These are phyloP conservation scores for Meyerozyma elateridarum DNA, from an alignment of 1,139 yeast species.

Conservation along the genomic window DNA sequence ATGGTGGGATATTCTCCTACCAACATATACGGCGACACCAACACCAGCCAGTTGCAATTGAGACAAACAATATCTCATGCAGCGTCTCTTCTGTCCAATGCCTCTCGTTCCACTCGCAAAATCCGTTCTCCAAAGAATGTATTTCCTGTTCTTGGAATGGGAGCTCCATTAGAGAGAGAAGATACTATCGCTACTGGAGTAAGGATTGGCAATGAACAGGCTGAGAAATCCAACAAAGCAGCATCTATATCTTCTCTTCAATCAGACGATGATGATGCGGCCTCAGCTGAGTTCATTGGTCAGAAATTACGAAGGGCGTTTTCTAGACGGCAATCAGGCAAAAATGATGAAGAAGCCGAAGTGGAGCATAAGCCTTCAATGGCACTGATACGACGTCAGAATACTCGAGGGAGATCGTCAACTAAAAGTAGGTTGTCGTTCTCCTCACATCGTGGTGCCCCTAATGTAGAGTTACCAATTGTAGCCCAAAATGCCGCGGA, in stretches of 20 bases:
- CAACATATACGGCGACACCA: not conserved
- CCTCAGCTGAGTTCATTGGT: constrained; percentile 30
- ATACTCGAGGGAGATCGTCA: too few relatives aligned
- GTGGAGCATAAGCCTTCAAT: constrained; percentile 3
- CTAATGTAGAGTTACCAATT: too few relatives aligned
- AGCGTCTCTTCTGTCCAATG: too few relatives aligned
- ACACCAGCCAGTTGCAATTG: not conserved
- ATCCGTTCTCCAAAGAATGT: constrained; percentile 66
- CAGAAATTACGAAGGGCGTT: constrained; percentile 20
- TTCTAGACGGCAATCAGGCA: constrained; percentile 11
- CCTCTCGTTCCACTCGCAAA: too few relatives aligned
- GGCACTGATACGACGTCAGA: constrained; percentile 4
- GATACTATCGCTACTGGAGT: constrained; percentile 47
- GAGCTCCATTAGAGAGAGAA: constrained; percentile 53
- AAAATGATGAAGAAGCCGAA: constrained; percentile 11
- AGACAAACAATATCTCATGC: too few relatives aligned
- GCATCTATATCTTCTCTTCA: too few relatives aligned
- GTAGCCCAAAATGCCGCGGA: too few relatives aligned
- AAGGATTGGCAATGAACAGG: not conserved
- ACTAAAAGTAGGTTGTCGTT: too few relatives aligned
- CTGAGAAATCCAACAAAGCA: not conserved
- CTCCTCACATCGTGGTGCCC: too few relatives aligned
- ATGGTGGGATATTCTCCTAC: constrained; percentile 1
- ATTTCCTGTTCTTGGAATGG: constrained; percentile 78
- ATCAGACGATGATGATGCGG: constrained; percentile 5